phyloP scores from a whole-genome alignment of 306 rosid species.

The Hylodesmum podocarpum region DNA sequence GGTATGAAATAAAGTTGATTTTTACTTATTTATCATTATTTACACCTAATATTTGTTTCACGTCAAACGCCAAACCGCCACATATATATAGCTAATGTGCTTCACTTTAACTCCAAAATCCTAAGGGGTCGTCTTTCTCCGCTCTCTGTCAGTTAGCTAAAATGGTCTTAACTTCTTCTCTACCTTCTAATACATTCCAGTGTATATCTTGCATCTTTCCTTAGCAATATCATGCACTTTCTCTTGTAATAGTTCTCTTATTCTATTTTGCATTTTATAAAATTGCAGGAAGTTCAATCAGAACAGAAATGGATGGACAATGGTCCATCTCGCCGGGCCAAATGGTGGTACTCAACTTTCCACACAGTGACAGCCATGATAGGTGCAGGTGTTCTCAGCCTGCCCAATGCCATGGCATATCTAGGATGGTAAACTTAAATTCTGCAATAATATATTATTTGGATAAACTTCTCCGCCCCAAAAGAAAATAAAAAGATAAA shows the following conservation, averaged over 20 bases:
- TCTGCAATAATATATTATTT: not conserved
- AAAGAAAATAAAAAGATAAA: not conserved
- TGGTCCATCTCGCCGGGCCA: constrained; percentile 58
- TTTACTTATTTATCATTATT: constrained; percentile 25
- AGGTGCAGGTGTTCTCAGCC: constrained; percentile 92
- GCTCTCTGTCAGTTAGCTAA: constrained; percentile 17
- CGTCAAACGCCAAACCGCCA: constrained; percentile 39
- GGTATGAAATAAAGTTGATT: too few relatives aligned
- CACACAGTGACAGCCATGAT: constrained; percentile 93
- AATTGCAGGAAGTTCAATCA: constrained; percentile 48
- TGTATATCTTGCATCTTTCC: not conserved
- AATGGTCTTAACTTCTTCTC: constrained; percentile 61
- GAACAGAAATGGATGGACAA: constrained; percentile 55
- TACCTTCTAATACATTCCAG: constrained; percentile 40
- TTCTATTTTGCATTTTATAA: not conserved
- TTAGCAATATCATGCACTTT: not conserved
- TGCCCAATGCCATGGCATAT: constrained; percentile 92
- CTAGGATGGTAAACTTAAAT: constrained; percentile 71
- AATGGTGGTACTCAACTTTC: constrained; percentile 98
- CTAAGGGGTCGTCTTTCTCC: constrained; percentile 26
- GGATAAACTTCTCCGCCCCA: not conserved
- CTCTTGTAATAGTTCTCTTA: not conserved
- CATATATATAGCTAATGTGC: constrained; percentile 31
- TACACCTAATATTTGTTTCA: constrained; percentile 20
- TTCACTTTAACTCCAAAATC: constrained; percentile 31